These are phyloP conservation scores for Acacia pycnantha DNA, from an alignment of 331 rosid genomes.

Conservation along the genomic window DNA sequence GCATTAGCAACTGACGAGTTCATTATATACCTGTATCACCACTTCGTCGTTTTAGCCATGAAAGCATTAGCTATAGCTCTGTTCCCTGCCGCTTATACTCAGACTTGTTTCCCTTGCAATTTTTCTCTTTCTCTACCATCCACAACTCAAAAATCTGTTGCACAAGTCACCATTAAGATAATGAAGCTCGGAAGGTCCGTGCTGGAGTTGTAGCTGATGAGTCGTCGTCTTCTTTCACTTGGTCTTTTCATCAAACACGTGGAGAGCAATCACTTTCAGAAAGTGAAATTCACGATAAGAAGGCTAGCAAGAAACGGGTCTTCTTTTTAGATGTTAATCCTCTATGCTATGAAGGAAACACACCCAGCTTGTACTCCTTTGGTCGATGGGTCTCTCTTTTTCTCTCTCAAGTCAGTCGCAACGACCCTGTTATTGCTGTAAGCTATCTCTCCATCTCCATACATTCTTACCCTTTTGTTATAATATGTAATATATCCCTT, in stretches of 20 bases:
- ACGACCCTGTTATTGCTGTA: conserved; percentile 83
- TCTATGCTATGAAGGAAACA: conserved; percentile 68
- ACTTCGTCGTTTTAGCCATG: neutral
- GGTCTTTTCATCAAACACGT: conserved; percentile 30
- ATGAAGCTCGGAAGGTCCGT: conserved; percentile 25
- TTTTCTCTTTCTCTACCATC: conserved; percentile 25
- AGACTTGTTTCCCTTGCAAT: conserved; percentile 30
- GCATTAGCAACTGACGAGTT: neutral
- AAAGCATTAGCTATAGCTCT: conserved; percentile 19
- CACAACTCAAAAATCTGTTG: conserved; percentile 16
- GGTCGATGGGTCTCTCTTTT: conserved; percentile 72
- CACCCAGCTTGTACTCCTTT: conserved; percentile 66
- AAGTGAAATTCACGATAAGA: conserved; percentile 21
- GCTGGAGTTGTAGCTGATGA: conserved; percentile 2
- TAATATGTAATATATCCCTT: neutral
- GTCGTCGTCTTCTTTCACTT: conserved; percentile 14
- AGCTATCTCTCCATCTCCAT: conserved; percentile 10
- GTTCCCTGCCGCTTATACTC: conserved; percentile 27
- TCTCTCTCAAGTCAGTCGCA: conserved; percentile 59
- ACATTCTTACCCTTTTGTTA: neutral
- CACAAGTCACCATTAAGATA: conserved; percentile 16
- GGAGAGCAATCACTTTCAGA: conserved; percentile 32
- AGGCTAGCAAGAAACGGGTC: conserved; percentile 46
- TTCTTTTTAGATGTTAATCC: conserved; percentile 89
- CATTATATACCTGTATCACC: neutral